phyloP scores from a whole-genome alignment of 139 green algal genomes.

The Medakamo hakoo region DNA sequence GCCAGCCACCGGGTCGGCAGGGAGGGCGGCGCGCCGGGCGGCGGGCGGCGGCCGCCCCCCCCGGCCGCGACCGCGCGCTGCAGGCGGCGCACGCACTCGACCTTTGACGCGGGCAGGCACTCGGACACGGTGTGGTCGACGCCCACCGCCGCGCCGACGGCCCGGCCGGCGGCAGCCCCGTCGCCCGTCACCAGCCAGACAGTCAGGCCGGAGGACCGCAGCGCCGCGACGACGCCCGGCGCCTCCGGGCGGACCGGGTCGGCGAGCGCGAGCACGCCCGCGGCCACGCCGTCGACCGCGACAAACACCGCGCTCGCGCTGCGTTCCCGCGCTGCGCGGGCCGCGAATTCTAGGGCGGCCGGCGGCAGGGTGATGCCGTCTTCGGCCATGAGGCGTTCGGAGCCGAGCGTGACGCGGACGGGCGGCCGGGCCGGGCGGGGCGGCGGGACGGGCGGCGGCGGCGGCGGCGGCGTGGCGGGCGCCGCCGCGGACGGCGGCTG shows the following conservation, averaged over 20 bases:
- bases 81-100: conserved; percentile 29
- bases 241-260: conserved; percentile 88
- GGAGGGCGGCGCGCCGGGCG: background rate
- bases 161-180: conserved; percentile 64
- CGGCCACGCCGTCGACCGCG: conserved; percentile 28
- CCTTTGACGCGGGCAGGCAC: conserved; percentile 48
- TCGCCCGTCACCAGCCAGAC: conserved; percentile 71
- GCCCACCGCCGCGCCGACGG: conserved; percentile 47
- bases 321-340: conserved; percentile 12
- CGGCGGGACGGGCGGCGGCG: background rate
- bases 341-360: conserved; percentile 3
- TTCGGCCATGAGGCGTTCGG: conserved; percentile 52
- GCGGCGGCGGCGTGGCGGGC: too few relatives aligned
- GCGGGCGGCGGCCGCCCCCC: too few relatives aligned
- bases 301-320: conserved; percentile 56
- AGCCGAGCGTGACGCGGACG: conserved; percentile 39
- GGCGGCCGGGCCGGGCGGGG: too few relatives aligned
- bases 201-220: conserved; percentile 32
- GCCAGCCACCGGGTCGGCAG: conserved; percentile 8
- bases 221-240: conserved; percentile 47
- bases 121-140: conserved; percentile 33
- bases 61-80: too few relatives aligned
- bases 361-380: conserved; percentile 22
- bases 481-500: too few relatives aligned
- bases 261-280: conserved; percentile 47